These are phyloP conservation scores for Magnolia changhungtana DNA, from an alignment of 164 flowering plant species.

Conservation along the genomic window DNA sequence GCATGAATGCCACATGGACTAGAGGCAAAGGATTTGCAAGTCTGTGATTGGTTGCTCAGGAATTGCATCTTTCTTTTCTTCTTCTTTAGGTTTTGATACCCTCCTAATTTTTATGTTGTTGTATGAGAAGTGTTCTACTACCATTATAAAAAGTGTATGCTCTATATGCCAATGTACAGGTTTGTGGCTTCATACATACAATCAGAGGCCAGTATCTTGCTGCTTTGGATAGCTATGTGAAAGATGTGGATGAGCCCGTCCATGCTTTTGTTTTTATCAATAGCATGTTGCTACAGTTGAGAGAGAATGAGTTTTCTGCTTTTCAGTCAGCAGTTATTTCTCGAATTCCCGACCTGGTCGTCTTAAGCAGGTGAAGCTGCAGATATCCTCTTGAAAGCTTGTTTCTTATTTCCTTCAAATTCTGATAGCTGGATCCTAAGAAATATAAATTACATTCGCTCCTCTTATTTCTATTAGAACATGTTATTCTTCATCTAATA, in stretches of 20 bases:
- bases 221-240: conserved; percentile 84
- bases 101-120: background rate
- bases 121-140: background rate
- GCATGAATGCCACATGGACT: background rate
- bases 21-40: background rate
- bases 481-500: background rate
- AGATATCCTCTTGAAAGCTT: background rate
- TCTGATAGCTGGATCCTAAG: background rate
- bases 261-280: conserved; percentile 84
- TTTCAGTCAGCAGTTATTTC: conserved; percentile 65
- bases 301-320: conserved; percentile 38
- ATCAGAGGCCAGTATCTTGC: conserved; percentile 52
- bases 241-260: conserved; percentile 76
- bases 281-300: conserved; percentile 33
- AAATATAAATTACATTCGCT: background rate
- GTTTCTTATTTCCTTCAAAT: conserved; percentile 1
- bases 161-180: conserved; percentile 39
- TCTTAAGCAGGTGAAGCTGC: conserved; percentile 67
- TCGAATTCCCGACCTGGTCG: conserved; percentile 67
- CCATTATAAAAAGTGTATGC: background rate
- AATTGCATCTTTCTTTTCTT: too few species aligned
- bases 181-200: conserved; percentile 77
- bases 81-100: background rate
- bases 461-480: background rate
- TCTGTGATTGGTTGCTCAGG: too few species aligned